Evolutionary conservation across 2,329 filamentous ascomycete species (phyloP), one percentile per base, ranked within the genome.

Genomic region (Verticillium longisporum): DNA sequence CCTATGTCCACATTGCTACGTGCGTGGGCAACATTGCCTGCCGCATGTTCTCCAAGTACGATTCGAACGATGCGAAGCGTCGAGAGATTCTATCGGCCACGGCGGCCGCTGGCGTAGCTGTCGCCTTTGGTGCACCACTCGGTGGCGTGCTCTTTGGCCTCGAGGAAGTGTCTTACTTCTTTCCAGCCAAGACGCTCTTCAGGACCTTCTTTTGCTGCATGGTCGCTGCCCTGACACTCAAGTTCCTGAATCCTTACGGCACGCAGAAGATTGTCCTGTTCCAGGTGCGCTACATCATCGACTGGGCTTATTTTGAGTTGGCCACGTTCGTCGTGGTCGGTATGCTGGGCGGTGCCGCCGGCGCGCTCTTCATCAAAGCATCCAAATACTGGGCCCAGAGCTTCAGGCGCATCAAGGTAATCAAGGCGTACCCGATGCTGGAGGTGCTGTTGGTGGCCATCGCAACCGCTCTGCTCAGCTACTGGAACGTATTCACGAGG

Each of bases 171-270:
- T 87, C 91, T 67, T 98, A 98, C 74, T 98, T 98, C 75, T 98
- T 98, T 73, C 94, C 95, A 0, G 92, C 94, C 6, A 98, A 99
- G 77, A 98, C 94, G 0, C 83, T 99, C 9, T 99, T 99, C 78
- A 83, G 95, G 59, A 98, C 95, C 0, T 99, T 99, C 75, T 98
- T 98, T 76, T 98, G 94, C 78, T 98, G 94, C 74, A 98, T 98
- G 68, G 88, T 90, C 36, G 93, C 95, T 1, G 92, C 95, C 0
- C 76, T 99, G 37, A 94, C 93, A 1, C 80, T 99, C 67, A 97
- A 97, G 70, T 97, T 97, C 66, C 80, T 98, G 41, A 96, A 99
- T 68, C 95, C 95, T 0, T 99, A 98, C 68, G 94, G 94, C 34
- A 98, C 93, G 0, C 88, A 90, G 71, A 98, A 99, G 76, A 96